Evolutionary conservation across 371 early-diverging fungal species (phyloP), one percentile per base, ranked within the genome.

Genomic region (Rhizopus delemar): DNA sequence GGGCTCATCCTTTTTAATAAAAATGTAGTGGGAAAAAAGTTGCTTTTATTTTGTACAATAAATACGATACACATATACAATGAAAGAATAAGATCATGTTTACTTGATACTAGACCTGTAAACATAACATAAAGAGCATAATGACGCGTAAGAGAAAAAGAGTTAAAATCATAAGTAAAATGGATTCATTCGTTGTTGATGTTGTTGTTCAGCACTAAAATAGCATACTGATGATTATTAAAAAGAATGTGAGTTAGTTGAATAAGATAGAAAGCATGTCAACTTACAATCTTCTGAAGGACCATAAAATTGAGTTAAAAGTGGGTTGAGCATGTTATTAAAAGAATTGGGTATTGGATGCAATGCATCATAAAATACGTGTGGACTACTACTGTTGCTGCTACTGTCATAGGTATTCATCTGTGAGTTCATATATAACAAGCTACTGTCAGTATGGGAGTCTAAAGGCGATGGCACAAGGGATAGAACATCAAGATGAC

Each of bases 61-160:
- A 22, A 22, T 22, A 22, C 22, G 22, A 22, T 22, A 22, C 22
- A 22, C 22, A 22, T 22, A 22, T 22, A 22, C 22, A 22, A 22
- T 22, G 22, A 22, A 22, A 22, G 22, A 22, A 22, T 22, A 22
- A 22, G 22, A 22, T 22, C 8, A 43, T 43, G 43, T 43, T 43
- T 43, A 43, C 43, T 43, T 43, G 43, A 43, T 13, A 43, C 43
- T n/a, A 43, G 43, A 13, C 8, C 43, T 43, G 43, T 43, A 43
- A 43, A 43, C 43, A 43, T 43, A 9, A 39, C 12, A 12, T 9
- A 12, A 39, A 39, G 39, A 39, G 39, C 12, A 39, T 9, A 39
- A 39, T 7, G 2, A 7, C 8, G 39, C 8, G 39, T 9, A 39
- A 39, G 39, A 39, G 39, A 39, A 12, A 39, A 39, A 39, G 39